Percentiles rank a stretch among this genome's conserved stretches.
phyloP scores from a whole-genome alignment of 176 grass and related monocot genomes.

The Pontederia paniculata region DNA sequence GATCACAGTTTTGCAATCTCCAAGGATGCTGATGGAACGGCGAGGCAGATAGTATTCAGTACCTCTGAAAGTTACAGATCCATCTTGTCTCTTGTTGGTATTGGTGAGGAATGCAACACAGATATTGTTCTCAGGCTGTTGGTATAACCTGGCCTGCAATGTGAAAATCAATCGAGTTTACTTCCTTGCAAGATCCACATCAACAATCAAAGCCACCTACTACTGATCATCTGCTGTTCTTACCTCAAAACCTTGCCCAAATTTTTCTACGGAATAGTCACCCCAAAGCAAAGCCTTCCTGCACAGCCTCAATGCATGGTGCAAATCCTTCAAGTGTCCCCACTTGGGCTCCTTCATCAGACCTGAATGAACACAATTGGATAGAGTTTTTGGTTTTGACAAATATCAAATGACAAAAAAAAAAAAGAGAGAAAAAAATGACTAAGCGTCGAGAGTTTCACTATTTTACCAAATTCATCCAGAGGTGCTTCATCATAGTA shows the following conservation, averaged over 20 bases:
- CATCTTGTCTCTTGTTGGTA: slow-evolving; percentile 46
- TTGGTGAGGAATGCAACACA: slow-evolving; percentile 92
- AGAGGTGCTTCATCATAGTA: slow-evolving; percentile 97
- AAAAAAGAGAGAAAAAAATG: not conserved
- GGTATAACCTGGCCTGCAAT: slow-evolving; percentile 49
- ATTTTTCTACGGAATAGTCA: slow-evolving; percentile 11
- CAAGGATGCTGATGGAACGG: slow-evolving; percentile 72
- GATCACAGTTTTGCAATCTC: slow-evolving; percentile 72
- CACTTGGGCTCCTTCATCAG: slow-evolving; percentile 81
- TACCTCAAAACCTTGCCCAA: slow-evolving; percentile 57
- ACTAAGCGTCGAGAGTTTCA: not conserved
- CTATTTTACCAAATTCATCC: slow-evolving; percentile 65
- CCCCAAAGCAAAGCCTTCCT: slow-evolving; percentile 86
- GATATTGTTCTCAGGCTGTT: slow-evolving; percentile 40
- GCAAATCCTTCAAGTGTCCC: slow-evolving; percentile 76
- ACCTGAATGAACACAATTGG: slow-evolving; percentile 27
- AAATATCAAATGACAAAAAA: not conserved
- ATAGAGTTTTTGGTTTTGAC: not conserved
- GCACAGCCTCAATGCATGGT: slow-evolving; percentile 58
- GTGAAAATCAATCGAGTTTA: not conserved
- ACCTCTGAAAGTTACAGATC: slow-evolving; percentile 51
- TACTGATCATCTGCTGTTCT: slow-evolving; percentile 5
- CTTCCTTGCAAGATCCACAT: not conserved
- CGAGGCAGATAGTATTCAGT: slow-evolving; percentile 44
- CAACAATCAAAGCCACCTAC: not conserved